These are phyloP conservation scores for Tardiomyces digboiensis DNA, from an alignment of 1,139 yeast species.

Conservation along the genomic window DNA sequence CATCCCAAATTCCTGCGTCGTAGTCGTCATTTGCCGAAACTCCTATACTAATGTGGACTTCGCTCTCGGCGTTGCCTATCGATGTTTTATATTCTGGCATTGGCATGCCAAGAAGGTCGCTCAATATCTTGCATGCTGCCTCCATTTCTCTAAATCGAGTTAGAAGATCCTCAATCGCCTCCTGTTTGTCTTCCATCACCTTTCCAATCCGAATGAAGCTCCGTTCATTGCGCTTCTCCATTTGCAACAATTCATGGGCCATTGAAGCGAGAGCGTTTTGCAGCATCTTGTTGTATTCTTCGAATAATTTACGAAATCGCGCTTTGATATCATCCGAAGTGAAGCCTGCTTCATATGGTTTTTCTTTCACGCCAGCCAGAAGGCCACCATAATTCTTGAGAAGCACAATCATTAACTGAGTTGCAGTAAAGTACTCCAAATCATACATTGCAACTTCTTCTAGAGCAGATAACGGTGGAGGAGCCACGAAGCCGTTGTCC, in stretches of 20 bases:
- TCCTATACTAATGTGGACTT: conserved; percentile 1
- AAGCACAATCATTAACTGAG: conserved; percentile 41
- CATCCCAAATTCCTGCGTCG: conserved; percentile 52
- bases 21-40: conserved; percentile 15
- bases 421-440: conserved; percentile 29
- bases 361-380: conserved; percentile 8
- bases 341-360: conserved; percentile 13
- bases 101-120: conserved; percentile 31
- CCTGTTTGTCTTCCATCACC: conserved; percentile 42
- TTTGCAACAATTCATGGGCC: conserved; percentile 29
- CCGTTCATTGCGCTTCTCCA: conserved; percentile 36
- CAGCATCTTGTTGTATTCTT: conserved; percentile 39
- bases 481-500: conserved; percentile 21
- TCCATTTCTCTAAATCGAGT: conserved; percentile 38
- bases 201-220: conserved; percentile 62
- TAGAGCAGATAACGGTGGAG: conserved; percentile 40
- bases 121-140: conserved; percentile 35
- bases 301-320: conserved; percentile 31
- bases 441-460: conserved; percentile 47
- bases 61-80: conserved; percentile 10
- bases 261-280: conserved; percentile 30
- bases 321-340: conserved; percentile 16
- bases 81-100: conserved; percentile 27
- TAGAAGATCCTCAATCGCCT: conserved; percentile 32
- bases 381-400: conserved; percentile 37